A percentile compares a stretch with the other conserved stretches of the same genome.
These are phyloP conservation scores for Penicillium verrucosum DNA, from an alignment of 2,329 filamentous ascomycete genomes.

Conservation along the genomic window DNA sequence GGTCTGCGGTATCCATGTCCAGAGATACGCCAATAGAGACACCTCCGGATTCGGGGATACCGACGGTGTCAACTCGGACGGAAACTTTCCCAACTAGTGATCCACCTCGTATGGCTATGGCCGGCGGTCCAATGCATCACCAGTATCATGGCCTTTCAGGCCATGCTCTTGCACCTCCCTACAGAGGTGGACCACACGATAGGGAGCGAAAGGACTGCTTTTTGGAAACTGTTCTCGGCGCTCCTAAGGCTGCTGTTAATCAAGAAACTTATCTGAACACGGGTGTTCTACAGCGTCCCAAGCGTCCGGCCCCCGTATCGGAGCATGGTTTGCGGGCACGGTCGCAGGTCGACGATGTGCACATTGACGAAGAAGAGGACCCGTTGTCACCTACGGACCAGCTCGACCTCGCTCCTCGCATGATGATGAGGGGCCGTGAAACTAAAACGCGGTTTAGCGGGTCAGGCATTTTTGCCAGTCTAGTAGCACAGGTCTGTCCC, in stretches of 20 bases:
- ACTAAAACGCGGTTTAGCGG: constrained; percentile 43
- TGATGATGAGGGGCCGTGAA: constrained; percentile 39
- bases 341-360: constrained; percentile 12
- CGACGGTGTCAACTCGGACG: constrained; percentile 23
- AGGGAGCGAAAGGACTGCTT: constrained; percentile 32
- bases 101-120: neutral
- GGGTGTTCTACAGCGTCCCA: constrained; percentile 29
- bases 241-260: constrained; percentile 33
- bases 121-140: constrained; percentile 6
- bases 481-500: constrained; percentile 38
- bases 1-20: constrained; percentile 19
- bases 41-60: constrained; percentile 34
- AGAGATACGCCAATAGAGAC: constrained; percentile 21
- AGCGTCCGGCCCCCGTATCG: constrained; percentile 11
- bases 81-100: constrained; percentile 13
- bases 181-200: constrained; percentile 7
- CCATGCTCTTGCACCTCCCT: constrained; percentile 5
- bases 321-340: neutral
- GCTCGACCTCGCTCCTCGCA: constrained; percentile 33
- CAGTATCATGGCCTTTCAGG: constrained; percentile 3
- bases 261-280: constrained; percentile 31
- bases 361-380: constrained; percentile 20
- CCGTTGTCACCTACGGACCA: constrained; percentile 31
- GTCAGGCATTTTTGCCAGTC: constrained; percentile 39
- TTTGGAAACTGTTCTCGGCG: constrained; percentile 35